Conservation (phyloP, 139 green algal genomes). For the Micromonas pusilla region DNA sequence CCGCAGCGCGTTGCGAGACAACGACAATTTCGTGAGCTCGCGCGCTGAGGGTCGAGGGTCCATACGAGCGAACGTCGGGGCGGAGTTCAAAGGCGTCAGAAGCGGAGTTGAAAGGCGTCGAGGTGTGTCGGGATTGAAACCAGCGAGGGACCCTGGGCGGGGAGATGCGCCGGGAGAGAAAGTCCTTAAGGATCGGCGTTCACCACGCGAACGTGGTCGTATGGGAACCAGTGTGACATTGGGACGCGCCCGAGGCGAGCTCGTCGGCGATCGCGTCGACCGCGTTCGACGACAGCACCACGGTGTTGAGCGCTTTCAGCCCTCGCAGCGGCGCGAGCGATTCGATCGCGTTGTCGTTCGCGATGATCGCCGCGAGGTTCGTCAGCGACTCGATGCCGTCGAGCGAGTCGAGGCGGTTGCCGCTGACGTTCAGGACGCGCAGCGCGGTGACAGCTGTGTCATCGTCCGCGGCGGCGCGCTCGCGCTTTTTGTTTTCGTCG, state of each 20-base stretch:
- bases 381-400: not conserved
- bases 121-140: too few relatives aligned
- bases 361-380: not conserved
- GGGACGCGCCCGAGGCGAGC: not conserved
- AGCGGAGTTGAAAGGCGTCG: too few relatives aligned
- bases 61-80: too few relatives aligned
- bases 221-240: too few relatives aligned
- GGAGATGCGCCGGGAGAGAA: too few relatives aligned
- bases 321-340: not conserved
- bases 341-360: not conserved
- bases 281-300: not conserved
- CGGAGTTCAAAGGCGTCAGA: too few relatives aligned
- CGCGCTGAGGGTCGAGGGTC: too few relatives aligned
- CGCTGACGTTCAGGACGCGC: not conserved
- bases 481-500: not conserved
- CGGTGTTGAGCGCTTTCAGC: not conserved
- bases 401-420: conserved; percentile 1
- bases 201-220: too few relatives aligned
- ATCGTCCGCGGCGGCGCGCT: not conserved
- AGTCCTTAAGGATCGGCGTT: too few relatives aligned
- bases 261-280: not conserved
- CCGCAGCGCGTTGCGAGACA: not conserved
- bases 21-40: conserved; percentile 11
- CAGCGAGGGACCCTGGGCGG: too few relatives aligned
- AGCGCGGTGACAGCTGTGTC: not conserved